Percentiles rank a stretch among this genome's conserved stretches.
Conservation (phyloP, 2,329 filamentous ascomycete genomes). For the Epichloe festucae region DNA sequence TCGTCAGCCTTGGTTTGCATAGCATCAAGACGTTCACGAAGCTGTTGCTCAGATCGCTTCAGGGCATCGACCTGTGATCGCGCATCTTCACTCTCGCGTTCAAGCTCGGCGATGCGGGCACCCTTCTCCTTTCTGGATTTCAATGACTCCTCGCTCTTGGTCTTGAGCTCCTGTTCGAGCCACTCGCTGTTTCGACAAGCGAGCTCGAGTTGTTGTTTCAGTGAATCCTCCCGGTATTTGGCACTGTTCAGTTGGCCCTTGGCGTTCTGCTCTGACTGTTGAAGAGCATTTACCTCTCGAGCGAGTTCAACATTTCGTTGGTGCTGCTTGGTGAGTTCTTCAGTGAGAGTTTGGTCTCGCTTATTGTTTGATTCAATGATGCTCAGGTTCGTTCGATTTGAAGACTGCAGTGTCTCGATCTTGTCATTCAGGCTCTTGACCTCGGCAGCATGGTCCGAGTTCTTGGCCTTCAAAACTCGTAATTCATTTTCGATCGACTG, state of each 20-base stretch:
- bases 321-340: constrained; percentile 80
- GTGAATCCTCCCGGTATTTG: constrained; percentile 79
- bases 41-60: constrained; percentile 64
- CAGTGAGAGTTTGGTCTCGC: constrained; percentile 72
- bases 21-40: constrained; percentile 71
- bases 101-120: constrained; percentile 73
- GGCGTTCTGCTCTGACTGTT: constrained; percentile 72
- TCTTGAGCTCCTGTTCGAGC: constrained; percentile 84
- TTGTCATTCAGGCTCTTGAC: constrained; percentile 67
- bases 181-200: constrained; percentile 86
- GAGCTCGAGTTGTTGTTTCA: constrained; percentile 82
- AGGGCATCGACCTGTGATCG: constrained; percentile 64
- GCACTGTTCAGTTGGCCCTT: constrained; percentile 68
- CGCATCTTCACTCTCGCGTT: constrained; percentile 78
- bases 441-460: constrained; percentile 60
- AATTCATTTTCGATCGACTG: constrained; percentile 72
- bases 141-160: constrained; percentile 72
- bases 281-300: constrained; percentile 67
- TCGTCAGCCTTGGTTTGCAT: constrained; percentile 81
- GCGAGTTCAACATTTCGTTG: constrained; percentile 75
- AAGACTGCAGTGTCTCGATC: constrained; percentile 75
- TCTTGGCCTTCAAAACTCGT: constrained; percentile 61
- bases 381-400: constrained; percentile 80
- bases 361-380: constrained; percentile 82
- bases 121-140: constrained; percentile 94